phyloP scores from a whole-genome alignment of 1,284 basidiomycete genomes.

The Austroboletus niveus region DNA sequence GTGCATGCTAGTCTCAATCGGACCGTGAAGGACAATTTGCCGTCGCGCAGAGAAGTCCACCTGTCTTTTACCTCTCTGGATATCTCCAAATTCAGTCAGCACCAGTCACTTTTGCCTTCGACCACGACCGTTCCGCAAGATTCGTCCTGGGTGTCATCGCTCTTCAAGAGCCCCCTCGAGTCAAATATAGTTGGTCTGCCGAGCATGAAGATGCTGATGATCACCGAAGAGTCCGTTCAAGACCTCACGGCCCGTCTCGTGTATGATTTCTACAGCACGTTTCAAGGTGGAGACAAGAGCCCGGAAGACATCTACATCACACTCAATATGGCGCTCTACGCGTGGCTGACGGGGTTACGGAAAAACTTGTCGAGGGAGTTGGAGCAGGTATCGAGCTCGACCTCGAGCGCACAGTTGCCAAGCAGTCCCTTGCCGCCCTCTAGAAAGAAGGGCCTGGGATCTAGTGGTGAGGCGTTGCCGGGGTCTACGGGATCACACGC shows the following conservation, averaged over 20 bases:
- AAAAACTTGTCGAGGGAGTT: constrained; percentile 73
- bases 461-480: constrained; percentile 11
- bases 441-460: constrained; percentile 19
- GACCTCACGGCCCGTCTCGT: constrained; percentile 43
- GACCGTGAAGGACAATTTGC: constrained; percentile 47
- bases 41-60: constrained; percentile 59
- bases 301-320: constrained; percentile 78
- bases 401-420: constrained; percentile 38
- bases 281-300: constrained; percentile 53
- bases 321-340: constrained; percentile 75
- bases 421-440: constrained; percentile 27
- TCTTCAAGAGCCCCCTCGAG: constrained; percentile 58
- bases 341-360: constrained; percentile 73
- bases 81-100: constrained; percentile 66
- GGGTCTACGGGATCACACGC: constrained; percentile 1
- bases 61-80: constrained; percentile 72
- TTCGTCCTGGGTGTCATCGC: constrained; percentile 51
- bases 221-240: constrained; percentile 55
- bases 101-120: constrained; percentile 45
- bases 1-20: constrained; percentile 69
- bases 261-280: constrained; percentile 75
- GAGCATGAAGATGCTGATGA: constrained; percentile 77
- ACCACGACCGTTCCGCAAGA: constrained; percentile 41
- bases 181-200: constrained; percentile 76
- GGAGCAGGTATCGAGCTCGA: constrained; percentile 62